Percentiles rank a stretch among this genome's conserved stretches.
These are phyloP conservation scores for Volvox africanus DNA, from an alignment of 139 green algal genomes.

Conservation along the genomic window DNA sequence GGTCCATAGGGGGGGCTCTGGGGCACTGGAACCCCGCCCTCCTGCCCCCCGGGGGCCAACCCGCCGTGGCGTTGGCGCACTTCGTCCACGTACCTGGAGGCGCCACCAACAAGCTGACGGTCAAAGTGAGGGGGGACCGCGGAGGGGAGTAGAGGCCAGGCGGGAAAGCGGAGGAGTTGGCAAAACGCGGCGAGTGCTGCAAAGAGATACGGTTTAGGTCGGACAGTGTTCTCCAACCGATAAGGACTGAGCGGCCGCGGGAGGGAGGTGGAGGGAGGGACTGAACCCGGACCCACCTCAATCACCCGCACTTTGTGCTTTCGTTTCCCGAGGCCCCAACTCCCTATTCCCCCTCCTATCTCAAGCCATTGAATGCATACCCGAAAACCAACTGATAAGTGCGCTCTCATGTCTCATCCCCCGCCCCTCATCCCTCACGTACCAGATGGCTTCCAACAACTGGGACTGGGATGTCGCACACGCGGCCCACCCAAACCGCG, in stretches of 20 bases:
- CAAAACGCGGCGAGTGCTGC: too few species aligned
- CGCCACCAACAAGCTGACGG: conserved; percentile 55
- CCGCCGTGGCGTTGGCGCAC: conserved; percentile 45
- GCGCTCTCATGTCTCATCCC: not conserved
- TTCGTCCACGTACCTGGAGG: conserved; percentile 55
- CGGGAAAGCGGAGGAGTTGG: not conserved
- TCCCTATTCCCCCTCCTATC: not conserved
- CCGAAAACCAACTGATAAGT: not conserved
- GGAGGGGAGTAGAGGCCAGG: not conserved
- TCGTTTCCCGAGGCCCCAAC: too few species aligned
- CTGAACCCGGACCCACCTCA: too few species aligned
- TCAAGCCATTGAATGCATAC: too few species aligned
- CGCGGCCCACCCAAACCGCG: conserved; percentile 4
- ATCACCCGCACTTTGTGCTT: too few species aligned
- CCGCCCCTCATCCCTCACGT: not conserved
- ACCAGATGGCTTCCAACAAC: conserved; percentile 26
- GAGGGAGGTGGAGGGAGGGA: too few species aligned
- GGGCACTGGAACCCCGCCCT: conserved; percentile 39
- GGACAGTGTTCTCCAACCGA: too few species aligned
- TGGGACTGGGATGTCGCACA: conserved; percentile 54
- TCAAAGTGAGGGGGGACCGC: conserved; percentile 15
- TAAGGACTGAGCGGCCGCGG: too few species aligned
- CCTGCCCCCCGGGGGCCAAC: not conserved
- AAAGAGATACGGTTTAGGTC: too few species aligned
- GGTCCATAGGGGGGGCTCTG: conserved; percentile 3